Evolutionary conservation across 2,329 filamentous ascomycete species (phyloP), one percentile per base, ranked within the genome.

Genomic region (Penicillium sp.): DNA sequence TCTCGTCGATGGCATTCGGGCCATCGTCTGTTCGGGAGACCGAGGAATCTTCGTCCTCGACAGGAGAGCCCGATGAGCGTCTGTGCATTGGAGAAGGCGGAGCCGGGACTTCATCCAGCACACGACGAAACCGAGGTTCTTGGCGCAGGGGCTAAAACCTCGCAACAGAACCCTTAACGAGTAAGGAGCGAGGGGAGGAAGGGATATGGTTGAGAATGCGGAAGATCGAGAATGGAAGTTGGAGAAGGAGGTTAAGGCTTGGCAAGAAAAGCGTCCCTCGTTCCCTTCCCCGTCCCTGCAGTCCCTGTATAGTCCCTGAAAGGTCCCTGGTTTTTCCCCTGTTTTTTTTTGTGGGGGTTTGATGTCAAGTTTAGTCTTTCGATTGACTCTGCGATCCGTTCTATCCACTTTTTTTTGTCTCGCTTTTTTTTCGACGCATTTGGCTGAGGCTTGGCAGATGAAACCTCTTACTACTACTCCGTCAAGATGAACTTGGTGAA

Each of bases 31-130:
- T 57, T 64, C 69, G 70, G 57, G 67, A 41, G 34, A 45, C 59
- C 59, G 64, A 64, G 56, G 68, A 67, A 60, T 73, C 68, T 64
- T 72, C 72, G 67, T 75, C 72, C 72, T 70, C 70, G 63, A 70
- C 67, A 65, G 72, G 71, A 58, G 72, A 74, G 64, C 71, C 73
- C 67, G 74, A 77, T 68, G 70, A 74, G 66, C 72, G 74, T 74
- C 72, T 75, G 67, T 71, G 74, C 74, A 77, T 77, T 75, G 67
- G 72, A 72, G 67, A 67, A 67, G 57, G 61, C 64, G 62, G 65
- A 65, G 60, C 57, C 64, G 62, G 56, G 56, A 60, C 66, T 50
- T 72, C 72, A 73, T 73, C 65, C 71, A 72, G 69, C 61, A 65
- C 63, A 62, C 59, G 60, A 46, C 48, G 47, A 53, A 42, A 45